Evolutionary conservation across 345 rosid genomes (phyloP), one percentile per base, ranked within the genome.

Genomic region (Syzygium jambos): DNA sequence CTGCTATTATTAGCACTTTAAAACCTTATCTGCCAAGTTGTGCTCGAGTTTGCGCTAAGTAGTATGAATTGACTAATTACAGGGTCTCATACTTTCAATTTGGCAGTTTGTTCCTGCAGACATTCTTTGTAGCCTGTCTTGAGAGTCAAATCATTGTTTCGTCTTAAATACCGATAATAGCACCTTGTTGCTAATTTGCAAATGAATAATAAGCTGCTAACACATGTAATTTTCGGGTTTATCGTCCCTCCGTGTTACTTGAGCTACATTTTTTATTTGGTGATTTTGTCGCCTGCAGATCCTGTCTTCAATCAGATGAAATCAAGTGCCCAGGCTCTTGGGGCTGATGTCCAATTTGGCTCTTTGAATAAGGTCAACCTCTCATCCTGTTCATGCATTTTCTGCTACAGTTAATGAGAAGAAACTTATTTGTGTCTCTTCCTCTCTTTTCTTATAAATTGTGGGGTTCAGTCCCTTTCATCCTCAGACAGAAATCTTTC

Each of bases 281-380:
- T 84, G 23, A 84, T 65, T 52, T 85, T 68, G 84, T 46, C 21
- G 80, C 84, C 51, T 19, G 88, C 88, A 95, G 97, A 93, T 91
- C 90, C 94, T 87, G 54, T 93, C 21, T 93, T 91, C 88, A 92
- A 90, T 90, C 95, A 94, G 91, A 87, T 95, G 87, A 95, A 93
- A 86, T 89, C 94, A 53, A 91, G 87, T 61, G 73, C 84, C 89
- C 93, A 91, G 86, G 91, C 92, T 14, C 27, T 92, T 87, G 93
- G 92, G 41, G 89, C 91, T 61, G 94, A 92, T 90, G 88, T 90
- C 85, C 93, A 91, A 86, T 92, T 92, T 88, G 92, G 95, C 51
- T 51, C 89, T 86, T 88, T 92, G 84, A 91, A 90, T 85, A 93
- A 93, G 96, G 96, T 93, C 25, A 9, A 34, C 49, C 34, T 73